phyloP scores from a whole-genome alignment of 1,284 basidiomycete species.

The Tilletia caries region DNA sequence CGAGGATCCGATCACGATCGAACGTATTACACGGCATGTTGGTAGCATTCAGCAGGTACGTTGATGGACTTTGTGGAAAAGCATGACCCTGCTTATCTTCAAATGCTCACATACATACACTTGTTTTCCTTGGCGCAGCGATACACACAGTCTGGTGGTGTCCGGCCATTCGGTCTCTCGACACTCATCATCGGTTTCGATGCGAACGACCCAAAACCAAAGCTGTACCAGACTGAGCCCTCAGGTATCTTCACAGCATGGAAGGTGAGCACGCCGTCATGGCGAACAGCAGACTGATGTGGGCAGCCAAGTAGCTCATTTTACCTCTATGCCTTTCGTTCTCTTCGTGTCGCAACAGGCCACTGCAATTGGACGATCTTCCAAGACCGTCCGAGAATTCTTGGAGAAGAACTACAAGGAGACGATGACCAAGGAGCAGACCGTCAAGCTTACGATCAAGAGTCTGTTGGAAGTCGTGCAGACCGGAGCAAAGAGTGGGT shows the following conservation, averaged over 20 bases:
- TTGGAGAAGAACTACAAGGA: constrained; percentile 97
- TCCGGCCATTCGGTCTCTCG: constrained; percentile 95
- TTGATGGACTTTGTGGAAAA: no score
- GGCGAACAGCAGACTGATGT: background rate
- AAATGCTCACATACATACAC: no score
- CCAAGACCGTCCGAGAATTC: constrained; percentile 97
- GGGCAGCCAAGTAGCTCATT: no score
- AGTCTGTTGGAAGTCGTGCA: constrained; percentile 96
- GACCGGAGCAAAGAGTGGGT: constrained; percentile 84
- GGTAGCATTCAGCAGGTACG: constrained; percentile 93
- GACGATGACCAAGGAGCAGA: constrained; percentile 78
- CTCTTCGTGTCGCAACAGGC: constrained; percentile 62
- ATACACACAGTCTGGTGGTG: constrained; percentile 99
- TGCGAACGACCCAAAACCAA: constrained; percentile 77
- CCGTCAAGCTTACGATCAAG: constrained; percentile 93
- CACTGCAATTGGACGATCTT: constrained; percentile 93
- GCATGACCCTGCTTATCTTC: background rate
- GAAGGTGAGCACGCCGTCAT: constrained; percentile 67
- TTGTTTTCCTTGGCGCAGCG: constrained; percentile 59
- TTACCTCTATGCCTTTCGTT: no score
- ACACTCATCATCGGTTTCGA: constrained; percentile 97
- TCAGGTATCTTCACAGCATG: constrained; percentile 93
- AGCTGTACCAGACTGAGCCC: constrained; percentile 94
- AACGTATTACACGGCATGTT: constrained; percentile 97
- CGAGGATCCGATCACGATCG: constrained; percentile 94